Percentiles rank a stretch among this genome's conserved stretches.
phyloP scores from a whole-genome alignment of 106 monocot genomes.

The Apostasia ramifera region DNA sequence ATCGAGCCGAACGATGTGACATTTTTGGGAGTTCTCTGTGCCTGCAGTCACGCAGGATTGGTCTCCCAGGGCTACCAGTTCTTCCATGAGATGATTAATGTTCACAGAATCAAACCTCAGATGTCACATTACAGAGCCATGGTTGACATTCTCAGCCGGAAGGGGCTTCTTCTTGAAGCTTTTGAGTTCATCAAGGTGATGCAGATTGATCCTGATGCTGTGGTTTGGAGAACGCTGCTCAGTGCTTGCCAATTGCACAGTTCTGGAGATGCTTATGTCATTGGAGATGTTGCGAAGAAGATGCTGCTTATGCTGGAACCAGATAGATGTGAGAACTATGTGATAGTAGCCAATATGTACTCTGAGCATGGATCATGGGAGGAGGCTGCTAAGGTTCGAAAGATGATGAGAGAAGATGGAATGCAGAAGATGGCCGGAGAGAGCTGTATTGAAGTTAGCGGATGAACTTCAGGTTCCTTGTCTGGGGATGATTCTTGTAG shows the following conservation, averaged over 20 bases:
- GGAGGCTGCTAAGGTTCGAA: constrained; percentile 45
- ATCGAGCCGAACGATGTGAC: constrained; percentile 67
- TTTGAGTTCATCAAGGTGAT: constrained; percentile 42
- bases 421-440: constrained; percentile 64
- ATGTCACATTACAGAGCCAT: constrained; percentile 71
- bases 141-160: constrained; percentile 65
- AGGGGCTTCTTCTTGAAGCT: constrained; percentile 48
- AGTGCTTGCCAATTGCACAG: constrained; percentile 47
- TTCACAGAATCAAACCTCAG: constrained; percentile 23
- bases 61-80: constrained; percentile 29
- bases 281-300: constrained; percentile 28
- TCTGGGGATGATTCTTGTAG: constrained; percentile 34
- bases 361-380: constrained; percentile 64
- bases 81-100: constrained; percentile 55
- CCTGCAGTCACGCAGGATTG: constrained; percentile 64
- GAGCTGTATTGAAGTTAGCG: constrained; percentile 51
- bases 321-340: constrained; percentile 50
- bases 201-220: constrained; percentile 48
- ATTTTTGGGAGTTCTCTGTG: constrained; percentile 60
- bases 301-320: constrained; percentile 57
- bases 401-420: constrained; percentile 50
- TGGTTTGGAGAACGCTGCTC: constrained; percentile 73
- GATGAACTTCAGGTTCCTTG: constrained; percentile 27
- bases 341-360: constrained; percentile 68
- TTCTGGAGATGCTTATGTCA: constrained; percentile 9